phyloP scores from a whole-genome alignment of 257 asterid genomes.

The Lycium ferocissimum region DNA sequence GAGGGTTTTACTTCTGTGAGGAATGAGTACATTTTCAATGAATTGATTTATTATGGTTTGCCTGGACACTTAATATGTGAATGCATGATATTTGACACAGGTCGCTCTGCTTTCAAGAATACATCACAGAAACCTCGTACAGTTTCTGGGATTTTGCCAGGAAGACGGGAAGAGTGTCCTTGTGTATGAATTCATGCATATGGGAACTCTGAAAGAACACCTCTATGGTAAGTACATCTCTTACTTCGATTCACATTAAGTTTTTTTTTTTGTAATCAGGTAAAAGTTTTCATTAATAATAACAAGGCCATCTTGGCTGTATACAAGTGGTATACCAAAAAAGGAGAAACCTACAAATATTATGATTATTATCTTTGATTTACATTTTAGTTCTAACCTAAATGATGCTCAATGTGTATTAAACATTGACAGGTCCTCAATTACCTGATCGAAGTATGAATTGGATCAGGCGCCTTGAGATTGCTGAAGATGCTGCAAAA shows the following conservation, averaged over 20 bases:
- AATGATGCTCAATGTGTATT: constrained; percentile 20
- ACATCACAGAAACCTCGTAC: constrained; percentile 96
- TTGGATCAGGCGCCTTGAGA: constrained; percentile 95
- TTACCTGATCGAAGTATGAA: constrained; percentile 68
- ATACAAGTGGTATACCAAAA: no score
- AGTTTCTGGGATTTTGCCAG: constrained; percentile 96
- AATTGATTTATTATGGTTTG: constrained; percentile 22
- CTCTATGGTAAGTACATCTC: constrained; percentile 63
- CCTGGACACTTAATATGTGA: constrained; percentile 1
- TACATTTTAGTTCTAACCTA: neutral
- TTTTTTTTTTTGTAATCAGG: no score
- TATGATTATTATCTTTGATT: no score
- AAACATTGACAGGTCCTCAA: constrained; percentile 60
- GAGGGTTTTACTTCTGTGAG: neutral
- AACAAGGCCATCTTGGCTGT: no score
- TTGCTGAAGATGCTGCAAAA: constrained; percentile 97
- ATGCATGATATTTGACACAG: constrained; percentile 46
- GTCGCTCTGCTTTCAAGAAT: constrained; percentile 98
- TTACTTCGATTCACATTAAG: neutral
- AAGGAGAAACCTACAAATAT: no score
- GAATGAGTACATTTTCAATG: neutral
- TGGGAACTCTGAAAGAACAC: constrained; percentile 93
- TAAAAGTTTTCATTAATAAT: no score
- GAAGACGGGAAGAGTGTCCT: constrained; percentile 92
- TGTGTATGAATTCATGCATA: constrained; percentile 95